These are phyloP conservation scores for Phylloporus arenicola DNA, from an alignment of 768 basidiomycete species.

Conservation along the genomic window DNA sequence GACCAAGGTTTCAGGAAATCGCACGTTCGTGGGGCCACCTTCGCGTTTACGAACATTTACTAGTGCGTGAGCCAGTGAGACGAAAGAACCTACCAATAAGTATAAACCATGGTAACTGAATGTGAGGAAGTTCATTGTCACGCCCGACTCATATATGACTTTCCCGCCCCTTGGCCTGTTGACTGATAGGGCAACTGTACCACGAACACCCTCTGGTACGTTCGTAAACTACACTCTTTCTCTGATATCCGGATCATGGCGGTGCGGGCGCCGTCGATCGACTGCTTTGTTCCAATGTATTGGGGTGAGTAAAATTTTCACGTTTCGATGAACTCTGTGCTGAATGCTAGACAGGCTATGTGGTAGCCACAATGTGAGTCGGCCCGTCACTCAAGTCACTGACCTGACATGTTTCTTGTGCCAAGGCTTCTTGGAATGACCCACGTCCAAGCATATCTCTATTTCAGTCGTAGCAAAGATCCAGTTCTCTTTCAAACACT, in stretches of 20 bases:
- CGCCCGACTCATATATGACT: not conserved
- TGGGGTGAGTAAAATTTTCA: slow-evolving; percentile 2
- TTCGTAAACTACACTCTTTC: not conserved
- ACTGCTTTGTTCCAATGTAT: slow-evolving; percentile 2
- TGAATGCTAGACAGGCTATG: slow-evolving; percentile 5
- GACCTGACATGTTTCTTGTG: not conserved
- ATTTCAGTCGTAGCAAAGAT: slow-evolving; percentile 2
- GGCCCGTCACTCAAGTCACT: not conserved
- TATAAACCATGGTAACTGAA: not conserved
- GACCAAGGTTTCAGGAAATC: not conserved
- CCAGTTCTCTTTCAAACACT: slow-evolving; percentile 1
- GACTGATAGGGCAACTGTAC: not conserved
- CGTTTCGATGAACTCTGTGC: not conserved
- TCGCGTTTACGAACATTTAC: not conserved
- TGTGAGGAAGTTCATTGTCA: not conserved
- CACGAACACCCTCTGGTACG: not conserved
- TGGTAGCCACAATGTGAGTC: slow-evolving; percentile 6
- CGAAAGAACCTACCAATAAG: not conserved
- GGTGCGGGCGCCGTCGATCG: not conserved
- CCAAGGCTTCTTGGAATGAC: slow-evolving; percentile 5
- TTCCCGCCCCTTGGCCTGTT: not conserved
- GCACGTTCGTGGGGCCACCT: not conserved
- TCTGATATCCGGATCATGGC: not conserved
- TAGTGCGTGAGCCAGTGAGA: not conserved
- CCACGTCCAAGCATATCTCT: slow-evolving; percentile 4